Evolutionary conservation across 345 rosid genomes (phyloP).

Genomic region (Orychophragmus violaceus): DNA sequence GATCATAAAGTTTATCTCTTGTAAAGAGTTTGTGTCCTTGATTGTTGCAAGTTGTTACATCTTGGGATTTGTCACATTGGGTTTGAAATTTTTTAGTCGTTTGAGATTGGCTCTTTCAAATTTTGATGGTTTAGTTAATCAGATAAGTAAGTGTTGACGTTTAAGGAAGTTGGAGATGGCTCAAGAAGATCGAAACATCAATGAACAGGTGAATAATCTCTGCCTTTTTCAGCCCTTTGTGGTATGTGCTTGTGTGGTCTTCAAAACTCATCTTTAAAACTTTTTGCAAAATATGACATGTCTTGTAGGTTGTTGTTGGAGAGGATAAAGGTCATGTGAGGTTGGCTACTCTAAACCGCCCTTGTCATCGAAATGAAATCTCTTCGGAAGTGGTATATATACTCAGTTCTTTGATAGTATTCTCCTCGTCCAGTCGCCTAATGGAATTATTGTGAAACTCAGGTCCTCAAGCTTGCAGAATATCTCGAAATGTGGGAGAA

Average conservation of each 20-base stretch:
- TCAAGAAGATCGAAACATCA: conserved; percentile 27
- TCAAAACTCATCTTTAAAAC: background rate
- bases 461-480: conserved; percentile 75
- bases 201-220: conserved; percentile 27
- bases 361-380: conserved; percentile 83
- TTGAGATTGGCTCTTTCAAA: background rate
- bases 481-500: conserved; percentile 81
- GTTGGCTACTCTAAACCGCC: conserved; percentile 65
- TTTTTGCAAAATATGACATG: background rate
- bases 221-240: background rate
- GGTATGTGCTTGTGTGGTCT: background rate
- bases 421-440: background rate
- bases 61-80: background rate
- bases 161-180: conserved; percentile 28
- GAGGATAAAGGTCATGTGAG: conserved; percentile 55
- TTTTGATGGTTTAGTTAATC: background rate
- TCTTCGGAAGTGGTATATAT: conserved; percentile 65
- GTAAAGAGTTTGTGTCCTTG: conserved; percentile 3
- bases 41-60: background rate
- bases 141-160: conserved; percentile 11
- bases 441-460: conserved; percentile 1
- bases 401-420: background rate
- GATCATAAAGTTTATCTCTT: background rate
- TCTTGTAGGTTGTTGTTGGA: conserved; percentile 65
- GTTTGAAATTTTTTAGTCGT: background rate